phyloP scores from a whole-genome alignment of 164 flowering plant genomes.

The Vitis cinerea region DNA sequence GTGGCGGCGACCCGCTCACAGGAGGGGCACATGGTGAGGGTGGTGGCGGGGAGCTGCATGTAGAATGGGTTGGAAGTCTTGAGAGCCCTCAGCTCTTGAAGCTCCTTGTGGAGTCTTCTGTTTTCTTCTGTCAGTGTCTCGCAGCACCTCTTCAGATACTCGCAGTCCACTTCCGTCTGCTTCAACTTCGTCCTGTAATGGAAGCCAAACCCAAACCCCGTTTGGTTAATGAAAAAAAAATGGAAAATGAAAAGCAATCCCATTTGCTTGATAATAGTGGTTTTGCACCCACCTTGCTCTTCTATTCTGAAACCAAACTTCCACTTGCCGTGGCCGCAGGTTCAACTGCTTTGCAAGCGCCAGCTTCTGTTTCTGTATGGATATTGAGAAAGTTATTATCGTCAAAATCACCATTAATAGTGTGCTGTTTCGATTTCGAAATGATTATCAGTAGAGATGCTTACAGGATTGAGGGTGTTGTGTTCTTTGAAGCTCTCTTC shows the following conservation, averaged over 20 bases:
- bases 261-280: too few relatives aligned
- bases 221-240: too few relatives aligned
- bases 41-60: constrained; percentile 23
- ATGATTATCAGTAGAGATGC: neutral
- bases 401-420: neutral
- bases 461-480: constrained; percentile 14
- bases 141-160: constrained; percentile 23
- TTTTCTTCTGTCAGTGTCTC: constrained; percentile 26
- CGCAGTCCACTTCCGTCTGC: constrained; percentile 29
- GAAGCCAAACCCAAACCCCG: neutral
- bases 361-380: constrained; percentile 24
- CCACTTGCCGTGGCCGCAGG: constrained; percentile 26
- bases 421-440: neutral
- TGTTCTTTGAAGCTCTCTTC: constrained; percentile 7
- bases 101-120: constrained; percentile 25
- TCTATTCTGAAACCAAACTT: constrained; percentile 30
- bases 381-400: neutral
- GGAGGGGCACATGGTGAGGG: constrained; percentile 31
- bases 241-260: too few relatives aligned
- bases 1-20: constrained; percentile 22
- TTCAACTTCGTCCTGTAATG: constrained; percentile 22
- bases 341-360: constrained; percentile 22
- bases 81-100: constrained; percentile 23
- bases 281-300: constrained; percentile 19
- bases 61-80: constrained; percentile 14